These are phyloP conservation scores for Pythium coloratum DNA, from an alignment of 352 stramenopile genomes.

Conservation along the genomic window DNA sequence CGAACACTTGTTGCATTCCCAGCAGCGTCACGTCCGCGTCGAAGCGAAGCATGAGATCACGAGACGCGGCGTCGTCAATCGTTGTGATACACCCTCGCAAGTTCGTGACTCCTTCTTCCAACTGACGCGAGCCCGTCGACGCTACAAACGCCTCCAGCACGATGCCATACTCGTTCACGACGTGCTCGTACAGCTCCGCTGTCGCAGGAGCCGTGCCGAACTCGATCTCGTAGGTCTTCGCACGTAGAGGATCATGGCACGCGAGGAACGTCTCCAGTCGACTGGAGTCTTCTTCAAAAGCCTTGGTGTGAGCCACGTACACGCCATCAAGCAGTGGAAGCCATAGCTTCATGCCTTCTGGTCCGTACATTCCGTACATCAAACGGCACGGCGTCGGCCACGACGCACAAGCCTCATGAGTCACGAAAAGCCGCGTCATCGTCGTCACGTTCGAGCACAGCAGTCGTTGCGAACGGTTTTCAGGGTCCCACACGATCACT, in stretches of 20 bases:
- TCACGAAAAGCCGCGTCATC: constrained; percentile 54
- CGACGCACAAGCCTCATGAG: constrained; percentile 32
- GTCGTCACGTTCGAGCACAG: constrained; percentile 72
- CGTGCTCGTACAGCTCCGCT: constrained; percentile 67
- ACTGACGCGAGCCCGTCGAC: constrained; percentile 11
- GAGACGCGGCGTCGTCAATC: constrained; percentile 55
- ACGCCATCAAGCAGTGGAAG: constrained; percentile 80
- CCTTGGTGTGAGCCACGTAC: constrained; percentile 54
- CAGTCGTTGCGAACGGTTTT: constrained; percentile 62
- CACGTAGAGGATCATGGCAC: constrained; percentile 79
- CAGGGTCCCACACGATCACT: constrained; percentile 79
- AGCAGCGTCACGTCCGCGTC: constrained; percentile 76
- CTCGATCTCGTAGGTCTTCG: constrained; percentile 81
- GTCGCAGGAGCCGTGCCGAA: constrained; percentile 66
- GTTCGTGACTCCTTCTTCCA: constrained; percentile 44
- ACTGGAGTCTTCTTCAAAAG: constrained; percentile 52
- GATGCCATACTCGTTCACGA: constrained; percentile 74
- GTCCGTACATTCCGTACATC: constrained; percentile 72
- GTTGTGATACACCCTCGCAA: constrained; percentile 55
- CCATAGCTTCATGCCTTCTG: constrained; percentile 73
- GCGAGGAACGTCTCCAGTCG: constrained; percentile 67
- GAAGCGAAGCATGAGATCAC: constrained; percentile 74
- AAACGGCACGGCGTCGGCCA: constrained; percentile 68
- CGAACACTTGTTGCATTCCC: constrained; percentile 62
- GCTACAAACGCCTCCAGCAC: constrained; percentile 44